Evolutionary conservation across 2,329 filamentous ascomycete species (phyloP), one percentile per base, ranked within the genome.

Genomic region (Chaetomium sp.): DNA sequence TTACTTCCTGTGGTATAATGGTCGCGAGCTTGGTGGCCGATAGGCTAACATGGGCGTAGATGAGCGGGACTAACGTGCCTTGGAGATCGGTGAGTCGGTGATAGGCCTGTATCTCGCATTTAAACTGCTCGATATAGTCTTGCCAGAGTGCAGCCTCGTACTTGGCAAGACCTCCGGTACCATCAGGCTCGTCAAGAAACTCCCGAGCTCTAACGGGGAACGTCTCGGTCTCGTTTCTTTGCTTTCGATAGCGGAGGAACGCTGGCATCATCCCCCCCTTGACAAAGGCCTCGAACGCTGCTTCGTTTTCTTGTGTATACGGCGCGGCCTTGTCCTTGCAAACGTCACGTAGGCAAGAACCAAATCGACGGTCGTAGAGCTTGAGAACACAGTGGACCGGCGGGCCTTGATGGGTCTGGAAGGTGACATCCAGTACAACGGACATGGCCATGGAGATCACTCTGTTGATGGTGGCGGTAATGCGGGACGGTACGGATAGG

Each of bases 331-430:
- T 40, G 37, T 52, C n/a, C n/a, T 8, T 8, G 43, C 1, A 1
- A 52, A 27, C 12, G 1, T 44, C 8, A 12, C 54, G 54, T 4
- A 49, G 49, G 34, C 33, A 38, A 6, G 38, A 44, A 45, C 49
- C 54, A 49, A 49, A 52, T 49, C 49, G 49, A 41, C 54, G 54
- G 54, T 56, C 49, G 38, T 56, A 56, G 54, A 56, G 49, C 45
- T 56, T 56, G 44, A 56, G 49, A 14, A 56, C 49, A 35, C 6
- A 6, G 44, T 38, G 49, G 33, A 40, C 12, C 48, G 43, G 34
- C 27, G 44, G 38, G 49, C 49, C 54, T 1, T 49, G 38, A 27
- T 7, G 54, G 34, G 37, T 44, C 37, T 43, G 54, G 44, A 56
- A 10, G 49, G 38, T 56, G 44, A 56, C 54, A 27, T 52, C 54